Base-by-base conservation (phyloP, 2,329 filamentous ascomycete genomes). In the Fusarium globosum region DNA sequence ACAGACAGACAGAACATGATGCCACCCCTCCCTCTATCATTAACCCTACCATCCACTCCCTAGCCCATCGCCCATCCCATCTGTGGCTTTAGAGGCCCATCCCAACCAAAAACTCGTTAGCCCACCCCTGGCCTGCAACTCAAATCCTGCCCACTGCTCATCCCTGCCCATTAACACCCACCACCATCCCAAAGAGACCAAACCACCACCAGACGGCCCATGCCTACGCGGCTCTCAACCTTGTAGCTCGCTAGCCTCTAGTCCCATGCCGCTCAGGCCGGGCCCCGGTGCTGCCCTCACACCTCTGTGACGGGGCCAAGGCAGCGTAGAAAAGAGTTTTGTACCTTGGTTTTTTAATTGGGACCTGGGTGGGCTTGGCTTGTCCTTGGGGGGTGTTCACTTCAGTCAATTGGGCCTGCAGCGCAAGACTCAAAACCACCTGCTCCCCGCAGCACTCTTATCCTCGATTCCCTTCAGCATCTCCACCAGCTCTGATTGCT, bases 181-280 rank as follows among this genome's bases (percentile, higher is more conserved):
- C 65, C 65, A 68, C 64, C 62, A 42, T 64, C 60, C 64, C 49
- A 48, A 46, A 45, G 21, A 43, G 33, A 64, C 33, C 58, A 51
- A 35, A 53, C 62, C 70, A 46, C 38, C 65, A 68, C 57, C 46
- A 60, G 71, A 77, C 71, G 75, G 76, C 68, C 76, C 73, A 74
- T 76, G 71, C 68, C 76, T 78, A 77, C 76, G 76, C 76, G 76
- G 76, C 76, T 78, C 74, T 75, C 68, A 76, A 77, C 76, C 75
- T 77, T 77, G 76, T 77, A 74, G 71, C 75, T 36, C 52, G 38
- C 55, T 59, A 59, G 41, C 36, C 35, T 55, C 66, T 77, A 77
- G 76, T 56, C 12, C 61, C 65, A 77, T 76, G 76, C 76, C 76
- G 76, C 74, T 73, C 73, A 72, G 76, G 61, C 76, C 76, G 76